Evolutionary conservation across 2,329 filamentous ascomycete genomes (phyloP), one percentile per base, ranked within the genome.

Genomic region (Hypoxylon rubiginosum): DNA sequence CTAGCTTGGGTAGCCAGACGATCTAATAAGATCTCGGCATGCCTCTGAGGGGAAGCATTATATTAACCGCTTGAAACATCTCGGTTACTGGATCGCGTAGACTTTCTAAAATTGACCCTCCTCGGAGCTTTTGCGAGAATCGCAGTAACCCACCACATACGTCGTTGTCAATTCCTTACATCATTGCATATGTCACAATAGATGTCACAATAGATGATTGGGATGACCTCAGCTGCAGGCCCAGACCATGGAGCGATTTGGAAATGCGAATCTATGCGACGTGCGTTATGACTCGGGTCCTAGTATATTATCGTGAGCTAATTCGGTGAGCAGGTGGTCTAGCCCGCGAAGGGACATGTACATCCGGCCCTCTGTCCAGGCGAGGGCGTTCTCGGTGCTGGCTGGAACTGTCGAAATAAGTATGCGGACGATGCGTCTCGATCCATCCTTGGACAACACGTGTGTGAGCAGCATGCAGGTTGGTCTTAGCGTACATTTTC

Each of bases 181-280:
- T 68, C 50, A 56, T 61, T 55, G 36, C 59, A 70, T 57, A 48
- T 62, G 45, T 61, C 60, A 57, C 64, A 66, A 71, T 68, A 70
- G 64, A 48, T 62, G 45, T 61, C 60, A 57, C 64, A 66, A 71
- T 68, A 70, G 64, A 63, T 68, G 62, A 58, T 66, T 36, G 32
- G 58, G 24, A 39, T 57, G 50, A 68, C 66, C 49, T 61, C 68
- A 72, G 62, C 53, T 64, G 32, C 54, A 58, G 57, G 48, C 36
- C 48, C 55, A 53, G 52, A 63, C 55, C 69, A 36, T 65, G 54
- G 52, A 58, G 28, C 58, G 43, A n/a, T 30, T 26, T 19, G 21
- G 19, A 8, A 60, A 36, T 58, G 53, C 32, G 8, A 60, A 21
- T 41, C 19, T 17, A 26, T 41, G 43, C 45, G 26, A 62, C 30